Base-by-base conservation (phyloP, 2,329 filamentous ascomycete genomes). In the Monilinia vaccinii-corymbosi region DNA sequence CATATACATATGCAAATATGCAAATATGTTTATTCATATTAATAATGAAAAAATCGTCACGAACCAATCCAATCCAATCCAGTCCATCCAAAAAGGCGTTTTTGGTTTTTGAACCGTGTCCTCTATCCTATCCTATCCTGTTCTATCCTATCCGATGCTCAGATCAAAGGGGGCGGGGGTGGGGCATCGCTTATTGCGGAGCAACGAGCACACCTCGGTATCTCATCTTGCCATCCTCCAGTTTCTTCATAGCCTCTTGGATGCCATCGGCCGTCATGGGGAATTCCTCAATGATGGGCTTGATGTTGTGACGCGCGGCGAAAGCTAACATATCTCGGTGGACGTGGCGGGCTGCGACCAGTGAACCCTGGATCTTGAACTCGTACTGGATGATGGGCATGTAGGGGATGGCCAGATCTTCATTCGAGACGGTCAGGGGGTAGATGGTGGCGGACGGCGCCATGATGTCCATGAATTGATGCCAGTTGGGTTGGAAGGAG, bases 351-450 rank as follows among this genome's bases (percentile, higher is more conserved):
- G 69, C 62, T 9, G 69, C 69, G 10, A 71, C 69, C 16, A 71
- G 28, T 40, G 58, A 62, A 14, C 70, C 70, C 47, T 70, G 66
- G 32, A 72, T 64, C 47, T 57, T 67, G 55, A 71, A 55, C 60
- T 71, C 69, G 0, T 53, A 47, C 32, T 45, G 40, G 45, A 71
- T n/a, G 31, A 72, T 60, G 2, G 65, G 66, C 64, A 68, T 65
- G 32, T 70, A 69, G 11, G 70, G 70, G 23, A 72, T 68, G 16
- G 49, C 64, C 32, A 71, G 52, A 50, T 71, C 65, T 16, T 64
- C 66, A 9, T 87, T 82, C 0, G 85, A 84, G 2, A 81, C 81
- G 18, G 85, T 86, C 50, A 91, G 78, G 70, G 87, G 84, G 62
- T 87, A 79, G 65, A 88, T 81, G 7, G 76, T 77, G 4, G 85